A percentile compares a stretch with the other conserved stretches of the same genome.
Evolutionary conservation across 305 asterid genomes (phyloP).

Genomic region (Solanum hybrid): DNA sequence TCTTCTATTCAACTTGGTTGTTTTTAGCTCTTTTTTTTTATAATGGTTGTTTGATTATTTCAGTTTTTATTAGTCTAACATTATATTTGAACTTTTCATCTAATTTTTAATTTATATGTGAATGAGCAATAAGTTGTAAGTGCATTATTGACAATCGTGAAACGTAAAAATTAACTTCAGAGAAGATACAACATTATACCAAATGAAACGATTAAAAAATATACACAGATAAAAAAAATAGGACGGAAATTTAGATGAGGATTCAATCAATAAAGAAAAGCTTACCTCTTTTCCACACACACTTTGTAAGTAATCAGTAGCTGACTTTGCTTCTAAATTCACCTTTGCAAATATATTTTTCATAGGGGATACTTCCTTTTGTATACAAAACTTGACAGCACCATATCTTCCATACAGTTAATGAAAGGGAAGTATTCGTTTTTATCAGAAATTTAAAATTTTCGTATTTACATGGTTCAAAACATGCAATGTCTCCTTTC

Average conservation of each 20-base stretch:
- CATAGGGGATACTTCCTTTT: too few relatives aligned
- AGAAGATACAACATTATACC: neutral
- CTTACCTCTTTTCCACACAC: neutral
- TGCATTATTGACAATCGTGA: neutral
- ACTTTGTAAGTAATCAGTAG: neutral
- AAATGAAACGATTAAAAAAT: neutral
- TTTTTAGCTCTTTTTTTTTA: neutral
- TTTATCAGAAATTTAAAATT: too few relatives aligned
- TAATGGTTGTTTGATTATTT: neutral
- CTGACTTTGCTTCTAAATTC: neutral
- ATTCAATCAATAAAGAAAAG: neutral
- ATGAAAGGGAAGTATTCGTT: too few relatives aligned
- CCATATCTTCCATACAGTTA: too few relatives aligned
- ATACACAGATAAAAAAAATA: neutral
- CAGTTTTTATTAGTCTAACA: neutral
- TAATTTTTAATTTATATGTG: neutral
- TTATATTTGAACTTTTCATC: neutral
- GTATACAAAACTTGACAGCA: too few relatives aligned
- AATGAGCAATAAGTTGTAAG: neutral
- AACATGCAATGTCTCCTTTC: too few relatives aligned
- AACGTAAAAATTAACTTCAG: neutral
- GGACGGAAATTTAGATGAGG: neutral
- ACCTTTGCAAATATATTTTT: neutral
- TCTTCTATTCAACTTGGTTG: neutral
- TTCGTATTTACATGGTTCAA: too few relatives aligned